Evolutionary conservation across 2,329 filamentous ascomycete genomes (phyloP).

Genomic region (Pseudogymnoascus sp.): DNA sequence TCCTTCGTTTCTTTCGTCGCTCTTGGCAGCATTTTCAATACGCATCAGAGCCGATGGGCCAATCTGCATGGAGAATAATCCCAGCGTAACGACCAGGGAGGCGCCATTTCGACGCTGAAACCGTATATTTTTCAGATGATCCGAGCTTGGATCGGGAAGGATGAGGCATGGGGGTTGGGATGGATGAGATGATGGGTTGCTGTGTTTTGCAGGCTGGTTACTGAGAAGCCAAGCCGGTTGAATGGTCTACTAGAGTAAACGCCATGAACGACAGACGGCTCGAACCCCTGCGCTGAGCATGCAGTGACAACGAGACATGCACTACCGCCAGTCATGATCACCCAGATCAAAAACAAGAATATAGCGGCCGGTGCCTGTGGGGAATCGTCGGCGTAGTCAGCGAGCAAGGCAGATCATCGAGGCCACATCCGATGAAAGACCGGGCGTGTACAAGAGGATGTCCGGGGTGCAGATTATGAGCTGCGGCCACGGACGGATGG

Average conservation of each 20-base stretch:
- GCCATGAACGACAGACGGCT: background rate
- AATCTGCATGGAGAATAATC: background rate
- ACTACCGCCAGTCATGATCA: background rate
- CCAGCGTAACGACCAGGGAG: background rate
- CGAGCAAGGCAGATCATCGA: background rate
- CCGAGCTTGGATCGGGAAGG: background rate
- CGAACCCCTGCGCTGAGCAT: background rate
- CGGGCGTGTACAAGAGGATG: background rate
- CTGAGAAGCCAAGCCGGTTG: background rate
- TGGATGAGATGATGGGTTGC: background rate
- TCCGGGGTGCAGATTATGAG: background rate
- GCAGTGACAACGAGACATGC: background rate
- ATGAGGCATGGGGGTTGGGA: background rate
- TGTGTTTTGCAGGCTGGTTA: background rate
- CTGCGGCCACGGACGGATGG: background rate
- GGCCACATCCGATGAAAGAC: background rate
- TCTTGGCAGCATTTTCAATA: background rate
- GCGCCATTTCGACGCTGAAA: background rate
- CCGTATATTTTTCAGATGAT: background rate
- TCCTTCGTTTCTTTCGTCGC: background rate
- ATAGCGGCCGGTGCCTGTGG: background rate
- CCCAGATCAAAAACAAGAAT: background rate
- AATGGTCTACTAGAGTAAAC: background rate
- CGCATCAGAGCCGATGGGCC: background rate
- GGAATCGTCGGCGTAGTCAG: background rate